Evolutionary conservation across 805 yeast genomes (phyloP).

Genomic region (Candida pseudoglaebosa): DNA sequence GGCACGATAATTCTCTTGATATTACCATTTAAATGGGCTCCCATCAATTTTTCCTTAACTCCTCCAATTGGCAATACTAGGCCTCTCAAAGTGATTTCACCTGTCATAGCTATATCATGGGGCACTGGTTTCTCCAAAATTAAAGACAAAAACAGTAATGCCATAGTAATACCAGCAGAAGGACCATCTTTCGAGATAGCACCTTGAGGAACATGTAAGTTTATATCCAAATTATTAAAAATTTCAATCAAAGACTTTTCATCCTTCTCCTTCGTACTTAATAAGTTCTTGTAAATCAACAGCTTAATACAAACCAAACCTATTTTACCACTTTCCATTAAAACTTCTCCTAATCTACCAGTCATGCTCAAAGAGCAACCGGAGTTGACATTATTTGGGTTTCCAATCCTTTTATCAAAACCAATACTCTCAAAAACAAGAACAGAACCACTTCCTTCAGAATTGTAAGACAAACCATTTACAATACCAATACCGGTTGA

Average conservation of each 20-base stretch:
- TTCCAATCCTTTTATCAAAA: constrained; percentile 40
- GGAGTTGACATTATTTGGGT: constrained; percentile 4
- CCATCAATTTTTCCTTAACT: constrained; percentile 68
- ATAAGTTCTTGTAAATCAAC: constrained; percentile 35
- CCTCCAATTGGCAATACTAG: constrained; percentile 82
- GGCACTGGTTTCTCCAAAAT: constrained; percentile 43
- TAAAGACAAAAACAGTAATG: constrained; percentile 43
- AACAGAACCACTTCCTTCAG: constrained; percentile 82
- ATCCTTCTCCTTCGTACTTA: constrained; percentile 27
- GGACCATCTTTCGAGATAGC: constrained; percentile 47
- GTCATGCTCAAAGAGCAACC: constrained; percentile 55
- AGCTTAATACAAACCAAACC: constrained; percentile 71
- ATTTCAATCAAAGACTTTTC: constrained; percentile 32
- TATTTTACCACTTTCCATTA: constrained; percentile 76
- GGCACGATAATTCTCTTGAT: constrained; percentile 63
- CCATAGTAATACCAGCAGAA: constrained; percentile 47
- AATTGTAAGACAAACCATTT: constrained; percentile 83
- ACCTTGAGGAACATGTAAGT: constrained; percentile 49
- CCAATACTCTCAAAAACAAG: constrained; percentile 75
- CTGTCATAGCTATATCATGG: constrained; percentile 71
- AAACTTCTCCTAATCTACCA: constrained; percentile 78
- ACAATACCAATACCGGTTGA: constrained; percentile 63
- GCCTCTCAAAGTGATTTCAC: constrained; percentile 78
- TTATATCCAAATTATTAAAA: constrained; percentile 54
- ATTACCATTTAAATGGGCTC: constrained; percentile 62